These are phyloP conservation scores for Pinus taeda DNA, from an alignment of 75 land plant species.

Conservation along the genomic window DNA sequence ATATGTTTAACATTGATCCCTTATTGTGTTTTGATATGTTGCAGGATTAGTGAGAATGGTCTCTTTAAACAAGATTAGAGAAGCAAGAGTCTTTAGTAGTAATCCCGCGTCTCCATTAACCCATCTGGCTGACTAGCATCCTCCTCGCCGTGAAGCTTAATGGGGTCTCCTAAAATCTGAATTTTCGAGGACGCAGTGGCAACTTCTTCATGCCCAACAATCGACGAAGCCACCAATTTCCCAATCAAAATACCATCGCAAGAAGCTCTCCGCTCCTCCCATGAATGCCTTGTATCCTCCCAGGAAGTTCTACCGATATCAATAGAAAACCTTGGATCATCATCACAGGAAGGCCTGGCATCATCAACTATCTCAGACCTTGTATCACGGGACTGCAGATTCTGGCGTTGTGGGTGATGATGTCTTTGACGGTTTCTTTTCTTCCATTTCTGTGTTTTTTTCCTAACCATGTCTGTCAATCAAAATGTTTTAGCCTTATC, in stretches of 20 bases:
- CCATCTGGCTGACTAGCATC: conserved; percentile 47
- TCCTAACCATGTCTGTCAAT: conserved; percentile 59
- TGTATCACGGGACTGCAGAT: conserved; percentile 7
- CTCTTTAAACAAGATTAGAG: conserved; percentile 91
- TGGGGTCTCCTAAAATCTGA: not conserved
- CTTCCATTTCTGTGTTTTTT: conserved; percentile 60
- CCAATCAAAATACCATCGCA: conserved; percentile 68
- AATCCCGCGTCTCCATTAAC: conserved; percentile 53
- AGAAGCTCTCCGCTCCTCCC: conserved; percentile 61
- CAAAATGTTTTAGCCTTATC: conserved; percentile 57
- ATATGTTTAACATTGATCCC: not conserved
- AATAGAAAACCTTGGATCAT: conserved; percentile 57
- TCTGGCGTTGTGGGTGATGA: not conserved
- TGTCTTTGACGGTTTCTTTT: conserved; percentile 26
- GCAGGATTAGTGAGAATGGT: conserved; percentile 84
- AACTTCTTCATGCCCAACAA: conserved; percentile 1
- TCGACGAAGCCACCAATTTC: conserved; percentile 15
- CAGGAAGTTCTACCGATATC: conserved; percentile 45
- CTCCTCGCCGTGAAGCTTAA: conserved; percentile 17
- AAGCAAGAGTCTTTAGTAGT: conserved; percentile 53
- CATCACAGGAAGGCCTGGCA: conserved; percentile 60
- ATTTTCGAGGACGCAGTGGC: not conserved
- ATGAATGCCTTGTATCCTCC: conserved; percentile 53
- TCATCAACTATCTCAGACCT: conserved; percentile 25
- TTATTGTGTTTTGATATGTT: not conserved